These are phyloP conservation scores for Marsdenia floribunda DNA, from an alignment of 257 asterid genomes.

Conservation along the genomic window DNA sequence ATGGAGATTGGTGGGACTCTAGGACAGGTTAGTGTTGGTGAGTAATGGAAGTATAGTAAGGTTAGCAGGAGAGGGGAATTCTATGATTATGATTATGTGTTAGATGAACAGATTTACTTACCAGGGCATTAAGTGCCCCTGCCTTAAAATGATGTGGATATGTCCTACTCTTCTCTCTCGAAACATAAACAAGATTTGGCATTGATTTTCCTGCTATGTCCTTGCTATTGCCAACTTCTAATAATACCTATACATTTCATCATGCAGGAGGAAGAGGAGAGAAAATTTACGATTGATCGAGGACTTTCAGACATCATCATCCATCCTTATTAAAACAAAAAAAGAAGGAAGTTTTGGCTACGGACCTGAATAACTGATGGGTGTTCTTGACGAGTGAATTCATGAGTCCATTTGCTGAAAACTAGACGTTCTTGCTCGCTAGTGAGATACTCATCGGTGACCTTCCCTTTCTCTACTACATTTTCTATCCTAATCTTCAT, in stretches of 20 bases:
- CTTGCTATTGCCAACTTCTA: slow-evolving; percentile 30
- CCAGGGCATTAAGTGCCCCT: slow-evolving; percentile 77
- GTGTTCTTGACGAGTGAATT: slow-evolving; percentile 43
- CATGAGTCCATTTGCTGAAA: slow-evolving; percentile 33
- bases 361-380: slow-evolving; percentile 55
- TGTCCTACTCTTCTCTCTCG: slow-evolving; percentile 51
- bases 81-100: too few species aligned
- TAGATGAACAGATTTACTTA: slow-evolving; percentile 21
- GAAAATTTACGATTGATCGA: neutral
- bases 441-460: too few species aligned
- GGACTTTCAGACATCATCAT: neutral
- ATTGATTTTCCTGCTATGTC: slow-evolving; percentile 36
- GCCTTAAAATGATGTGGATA: slow-evolving; percentile 67
- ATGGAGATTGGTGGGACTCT: too few species aligned
- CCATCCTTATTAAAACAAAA: neutral
- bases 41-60: too few species aligned
- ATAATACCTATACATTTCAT: slow-evolving; percentile 36
- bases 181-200: slow-evolving; percentile 69
- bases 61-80: too few species aligned
- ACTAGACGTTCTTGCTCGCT: slow-evolving; percentile 19
- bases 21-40: too few species aligned
- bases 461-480: slow-evolving; percentile 31
- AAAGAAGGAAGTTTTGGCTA: neutral
- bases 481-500: slow-evolving; percentile 53
- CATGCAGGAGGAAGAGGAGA: neutral